phyloP scores from a whole-genome alignment of 306 rosid genomes.

The Cucumis sativus region DNA sequence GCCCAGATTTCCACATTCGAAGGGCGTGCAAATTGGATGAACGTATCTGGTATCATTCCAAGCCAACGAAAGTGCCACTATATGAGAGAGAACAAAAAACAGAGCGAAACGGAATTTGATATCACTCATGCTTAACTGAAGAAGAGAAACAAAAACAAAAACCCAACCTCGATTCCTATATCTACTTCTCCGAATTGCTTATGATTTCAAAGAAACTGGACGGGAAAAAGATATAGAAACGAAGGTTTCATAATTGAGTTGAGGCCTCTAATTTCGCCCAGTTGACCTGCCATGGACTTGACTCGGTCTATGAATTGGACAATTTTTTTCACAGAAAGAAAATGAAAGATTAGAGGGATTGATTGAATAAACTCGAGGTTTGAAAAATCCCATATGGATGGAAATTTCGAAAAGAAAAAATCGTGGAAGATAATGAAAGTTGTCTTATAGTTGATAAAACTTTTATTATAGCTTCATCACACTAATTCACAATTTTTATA shows the following conservation, averaged over 20 bases:
- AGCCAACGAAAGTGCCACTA: not conserved
- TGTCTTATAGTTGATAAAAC: no score
- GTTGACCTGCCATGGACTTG: no score
- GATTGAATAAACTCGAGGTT: no score
- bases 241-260: not conserved
- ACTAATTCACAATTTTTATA: no score
- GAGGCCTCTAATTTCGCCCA: no score
- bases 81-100: not conserved
- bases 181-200: not conserved
- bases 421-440: no score
- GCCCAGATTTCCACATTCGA: not conserved
- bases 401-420: no score
- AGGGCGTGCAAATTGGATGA: not conserved
- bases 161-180: not conserved
- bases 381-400: no score
- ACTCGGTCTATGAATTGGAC: no score
- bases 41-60: not conserved
- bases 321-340: no score
- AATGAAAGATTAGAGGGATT: no score
- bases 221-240: not conserved
- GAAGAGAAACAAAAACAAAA: not conserved
- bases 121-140: not conserved
- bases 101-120: not conserved
- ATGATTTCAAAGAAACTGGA: not conserved
- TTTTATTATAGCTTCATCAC: no score